Evolutionary conservation across 345 rosid species (phyloP).

Genomic region (Xanthoceras sorbifolium): DNA sequence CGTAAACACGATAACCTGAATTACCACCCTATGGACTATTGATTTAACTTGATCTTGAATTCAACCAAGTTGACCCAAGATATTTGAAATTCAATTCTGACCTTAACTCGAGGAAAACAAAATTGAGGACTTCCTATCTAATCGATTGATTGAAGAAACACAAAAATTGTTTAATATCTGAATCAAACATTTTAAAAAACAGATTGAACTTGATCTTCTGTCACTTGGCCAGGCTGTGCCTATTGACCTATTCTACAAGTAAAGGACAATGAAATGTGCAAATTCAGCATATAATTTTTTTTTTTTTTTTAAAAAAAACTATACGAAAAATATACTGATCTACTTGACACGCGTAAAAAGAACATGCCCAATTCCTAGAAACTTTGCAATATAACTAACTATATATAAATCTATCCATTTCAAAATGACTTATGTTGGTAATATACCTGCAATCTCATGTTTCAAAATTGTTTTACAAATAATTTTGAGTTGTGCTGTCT

Average conservation of each 20-base stretch:
- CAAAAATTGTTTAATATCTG: neutral
- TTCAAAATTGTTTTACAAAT: neutral
- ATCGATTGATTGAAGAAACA: neutral
- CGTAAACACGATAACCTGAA: too few relatives aligned
- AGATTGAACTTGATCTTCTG: neutral
- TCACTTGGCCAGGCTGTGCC: slow-evolving; percentile 18
- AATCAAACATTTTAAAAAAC: neutral
- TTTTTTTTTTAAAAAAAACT: neutral
- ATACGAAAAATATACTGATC: neutral
- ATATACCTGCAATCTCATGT: neutral
- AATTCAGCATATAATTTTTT: neutral
- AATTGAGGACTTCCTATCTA: neutral
- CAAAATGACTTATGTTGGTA: too few relatives aligned
- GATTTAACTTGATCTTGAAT: too few relatives aligned
- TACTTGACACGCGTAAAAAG: neutral
- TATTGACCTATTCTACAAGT: neutral
- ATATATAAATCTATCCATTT: neutral
- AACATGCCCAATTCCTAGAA: neutral
- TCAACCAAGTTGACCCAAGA: too few relatives aligned
- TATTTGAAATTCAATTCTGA: neutral
- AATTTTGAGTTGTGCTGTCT: neutral
- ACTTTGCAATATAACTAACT: neutral
- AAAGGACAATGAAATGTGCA: neutral
- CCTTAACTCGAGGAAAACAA: neutral
- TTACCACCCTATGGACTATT: too few relatives aligned